Evolutionary conservation across 2,329 filamentous ascomycete species (phyloP).

Genomic region (Aspergillus cejpii): DNA sequence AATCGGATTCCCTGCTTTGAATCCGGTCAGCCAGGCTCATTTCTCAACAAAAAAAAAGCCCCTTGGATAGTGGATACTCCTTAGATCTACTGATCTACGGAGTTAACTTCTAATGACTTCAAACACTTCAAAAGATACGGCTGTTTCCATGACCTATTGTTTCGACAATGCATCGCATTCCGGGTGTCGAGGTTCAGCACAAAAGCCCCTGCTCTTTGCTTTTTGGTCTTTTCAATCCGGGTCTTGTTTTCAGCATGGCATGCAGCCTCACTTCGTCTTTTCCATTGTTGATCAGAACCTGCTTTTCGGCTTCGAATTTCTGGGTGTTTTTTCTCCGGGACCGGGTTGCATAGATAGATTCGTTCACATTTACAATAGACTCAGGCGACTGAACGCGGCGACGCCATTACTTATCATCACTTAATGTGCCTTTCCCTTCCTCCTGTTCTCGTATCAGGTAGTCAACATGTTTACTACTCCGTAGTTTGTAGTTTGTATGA

Average conservation of each 20-base stretch:
- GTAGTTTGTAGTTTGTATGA: no score
- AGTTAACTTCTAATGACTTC: background rate
- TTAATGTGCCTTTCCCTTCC: no score
- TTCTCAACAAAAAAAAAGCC: no score
- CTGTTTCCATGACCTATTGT: constrained; percentile 2
- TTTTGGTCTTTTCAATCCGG: background rate
- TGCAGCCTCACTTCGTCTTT: background rate
- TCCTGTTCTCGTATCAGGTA: no score
- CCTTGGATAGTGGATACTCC: no score
- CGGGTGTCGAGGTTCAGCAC: constrained; percentile 6
- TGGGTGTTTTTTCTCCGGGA: background rate
- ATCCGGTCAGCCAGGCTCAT: no score
- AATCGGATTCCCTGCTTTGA: background rate
- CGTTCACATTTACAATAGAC: constrained; percentile 1
- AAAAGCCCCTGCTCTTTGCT: background rate
- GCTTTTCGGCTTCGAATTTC: no score
- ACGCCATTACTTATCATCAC: constrained; percentile 1
- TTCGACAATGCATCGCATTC: constrained; percentile 7
- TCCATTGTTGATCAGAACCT: no score
- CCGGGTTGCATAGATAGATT: constrained; percentile 2
- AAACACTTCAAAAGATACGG: constrained; percentile 7
- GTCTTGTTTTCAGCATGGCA: background rate
- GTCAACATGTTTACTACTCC: no score
- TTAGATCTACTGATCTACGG: no score
- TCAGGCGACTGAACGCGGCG: constrained; percentile 3